Conservation (phyloP, 2,329 filamentous ascomycete species). For the Pyricularia pennisetigena region DNA sequence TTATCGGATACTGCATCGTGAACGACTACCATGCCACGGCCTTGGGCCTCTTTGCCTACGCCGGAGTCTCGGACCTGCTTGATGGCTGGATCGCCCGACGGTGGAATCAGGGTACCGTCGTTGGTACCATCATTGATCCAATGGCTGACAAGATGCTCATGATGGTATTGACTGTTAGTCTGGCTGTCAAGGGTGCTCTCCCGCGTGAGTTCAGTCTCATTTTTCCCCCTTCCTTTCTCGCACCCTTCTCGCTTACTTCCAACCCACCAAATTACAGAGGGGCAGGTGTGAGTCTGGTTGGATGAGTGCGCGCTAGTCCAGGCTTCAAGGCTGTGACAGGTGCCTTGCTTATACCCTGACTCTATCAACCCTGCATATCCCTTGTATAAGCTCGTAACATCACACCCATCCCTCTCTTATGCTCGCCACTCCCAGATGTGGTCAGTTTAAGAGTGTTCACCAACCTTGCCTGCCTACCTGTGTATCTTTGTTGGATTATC, state of each 20-base stretch:
- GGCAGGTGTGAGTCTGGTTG: background rate
- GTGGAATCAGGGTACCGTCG: conserved; percentile 85
- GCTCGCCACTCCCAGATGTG: background rate
- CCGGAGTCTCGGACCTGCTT: conserved; percentile 81
- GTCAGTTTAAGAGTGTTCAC: background rate
- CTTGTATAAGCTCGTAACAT: background rate
- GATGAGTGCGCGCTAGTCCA: background rate
- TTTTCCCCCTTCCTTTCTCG: conserved; percentile 1
- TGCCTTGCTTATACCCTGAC: background rate
- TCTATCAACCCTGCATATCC: background rate
- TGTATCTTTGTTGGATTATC: background rate
- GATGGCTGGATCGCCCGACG: conserved; percentile 89
- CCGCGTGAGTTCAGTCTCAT: conserved; percentile 47
- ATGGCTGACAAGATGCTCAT: conserved; percentile 97
- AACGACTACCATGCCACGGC: conserved; percentile 73
- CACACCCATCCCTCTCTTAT: too few species aligned
- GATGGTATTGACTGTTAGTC: conserved; percentile 80
- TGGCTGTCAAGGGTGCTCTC: conserved; percentile 74
- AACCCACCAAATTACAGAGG: background rate
- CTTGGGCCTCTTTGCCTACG: conserved; percentile 81
- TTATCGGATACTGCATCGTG: conserved; percentile 81
- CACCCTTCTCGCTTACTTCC: conserved; percentile 1
- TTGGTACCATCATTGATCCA: conserved; percentile 88
- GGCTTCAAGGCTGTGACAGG: background rate
- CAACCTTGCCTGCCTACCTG: background rate